Conservation (phyloP, 2,329 filamentous ascomycete species). For the Beauveria sp. region DNA sequence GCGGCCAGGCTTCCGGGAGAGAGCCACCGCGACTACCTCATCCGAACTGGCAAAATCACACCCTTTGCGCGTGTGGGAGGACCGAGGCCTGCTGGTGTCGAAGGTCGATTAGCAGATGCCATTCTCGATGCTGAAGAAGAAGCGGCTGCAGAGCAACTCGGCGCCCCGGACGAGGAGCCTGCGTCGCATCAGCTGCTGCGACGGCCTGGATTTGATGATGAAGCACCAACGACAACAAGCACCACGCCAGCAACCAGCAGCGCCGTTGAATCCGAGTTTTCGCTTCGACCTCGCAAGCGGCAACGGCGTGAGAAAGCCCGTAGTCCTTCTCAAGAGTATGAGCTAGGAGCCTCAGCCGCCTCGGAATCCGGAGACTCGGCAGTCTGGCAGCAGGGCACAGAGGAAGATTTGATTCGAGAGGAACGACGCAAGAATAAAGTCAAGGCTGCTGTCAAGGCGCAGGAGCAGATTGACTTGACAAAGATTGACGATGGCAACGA, state of each 20-base stretch:
- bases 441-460: conserved; percentile 27
- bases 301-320: conserved; percentile 28
- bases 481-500: conserved; percentile 86
- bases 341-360: conserved; percentile 24
- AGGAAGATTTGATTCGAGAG: conserved; percentile 31
- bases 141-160: conserved; percentile 34
- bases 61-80: conserved; percentile 78
- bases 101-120: conserved; percentile 66
- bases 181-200: conserved; percentile 66
- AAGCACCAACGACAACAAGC: conserved; percentile 13
- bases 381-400: conserved; percentile 31
- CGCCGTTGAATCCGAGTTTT: conserved; percentile 45
- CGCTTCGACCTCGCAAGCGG: conserved; percentile 51
- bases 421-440: conserved; percentile 35
- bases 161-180: conserved; percentile 36
- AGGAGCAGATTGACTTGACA: conserved; percentile 41
- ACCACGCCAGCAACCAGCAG: conserved; percentile 12
- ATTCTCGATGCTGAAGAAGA: conserved; percentile 79
- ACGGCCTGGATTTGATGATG: conserved; percentile 59
- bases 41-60: conserved; percentile 94
- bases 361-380: conserved; percentile 28
- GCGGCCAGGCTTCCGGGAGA: conserved; percentile 67
- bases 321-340: conserved; percentile 41
- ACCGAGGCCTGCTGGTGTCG: conserved; percentile 51
- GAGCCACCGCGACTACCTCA: conserved; percentile 79